phyloP scores from a whole-genome alignment of 75 land plant species.

The Adiantum capillusveneris region DNA sequence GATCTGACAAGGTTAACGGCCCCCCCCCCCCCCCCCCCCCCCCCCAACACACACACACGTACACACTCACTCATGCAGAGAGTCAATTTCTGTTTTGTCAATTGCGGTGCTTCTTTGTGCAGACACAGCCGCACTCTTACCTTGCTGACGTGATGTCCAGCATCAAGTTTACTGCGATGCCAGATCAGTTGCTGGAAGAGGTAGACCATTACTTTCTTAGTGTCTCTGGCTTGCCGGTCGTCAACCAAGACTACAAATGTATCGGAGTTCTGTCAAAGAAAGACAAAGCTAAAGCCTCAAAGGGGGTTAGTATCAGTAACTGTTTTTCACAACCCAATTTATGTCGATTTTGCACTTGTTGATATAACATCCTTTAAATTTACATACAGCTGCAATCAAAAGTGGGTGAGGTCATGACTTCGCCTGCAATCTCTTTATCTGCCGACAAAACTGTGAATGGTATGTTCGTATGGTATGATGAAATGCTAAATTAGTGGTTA shows the following conservation, averaged over 20 bases:
- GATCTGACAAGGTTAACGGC: too few species aligned
- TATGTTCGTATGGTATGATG: slow-evolving; percentile 12
- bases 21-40: too few species aligned
- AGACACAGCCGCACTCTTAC: slow-evolving; percentile 48
- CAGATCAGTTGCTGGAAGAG: slow-evolving; percentile 48
- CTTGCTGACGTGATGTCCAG: slow-evolving; percentile 66
- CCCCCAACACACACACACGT: too few species aligned
- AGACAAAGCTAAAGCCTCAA: slow-evolving; percentile 39
- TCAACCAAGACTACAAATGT: slow-evolving; percentile 40
- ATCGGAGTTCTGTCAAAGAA: slow-evolving; percentile 66
- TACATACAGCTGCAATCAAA: slow-evolving; percentile 47
- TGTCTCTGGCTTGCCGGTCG: slow-evolving; percentile 61
- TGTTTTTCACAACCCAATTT: too few species aligned
- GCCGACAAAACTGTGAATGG: slow-evolving; percentile 66
- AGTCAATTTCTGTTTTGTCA: not conserved
- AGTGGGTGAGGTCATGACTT: slow-evolving; percentile 63
- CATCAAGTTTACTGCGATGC: slow-evolving; percentile 31
- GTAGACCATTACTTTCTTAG: slow-evolving; percentile 32
- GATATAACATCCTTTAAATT: too few species aligned
- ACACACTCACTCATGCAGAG: too few species aligned
- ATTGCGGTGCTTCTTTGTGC: slow-evolving; percentile 9
- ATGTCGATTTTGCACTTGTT: too few species aligned
- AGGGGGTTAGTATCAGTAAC: slow-evolving; percentile 36
- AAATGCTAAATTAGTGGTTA: not conserved
- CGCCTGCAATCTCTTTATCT: slow-evolving; percentile 57